Percentiles rank a stretch among this genome's conserved stretches.
phyloP scores from a whole-genome alignment of 176 grass and related monocot species.

The Rhynchospora tenuis region DNA sequence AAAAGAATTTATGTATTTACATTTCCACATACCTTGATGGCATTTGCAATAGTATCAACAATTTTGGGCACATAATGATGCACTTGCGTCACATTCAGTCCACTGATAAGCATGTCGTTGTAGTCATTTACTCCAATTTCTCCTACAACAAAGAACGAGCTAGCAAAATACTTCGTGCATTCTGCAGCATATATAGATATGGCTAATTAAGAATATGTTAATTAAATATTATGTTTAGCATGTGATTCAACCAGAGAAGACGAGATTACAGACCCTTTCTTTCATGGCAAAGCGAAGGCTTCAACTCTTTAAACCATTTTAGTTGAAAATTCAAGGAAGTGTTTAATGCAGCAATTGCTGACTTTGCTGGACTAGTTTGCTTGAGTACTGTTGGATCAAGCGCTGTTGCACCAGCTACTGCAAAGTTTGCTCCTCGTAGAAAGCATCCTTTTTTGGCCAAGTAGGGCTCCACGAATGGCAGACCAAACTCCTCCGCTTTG shows the following conservation, averaged over 20 bases:
- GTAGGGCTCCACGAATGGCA: slow-evolving; percentile 29
- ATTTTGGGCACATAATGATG: not conserved
- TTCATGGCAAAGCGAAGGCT: too few relatives aligned
- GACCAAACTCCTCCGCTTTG: slow-evolving; percentile 35
- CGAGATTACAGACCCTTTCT: too few relatives aligned
- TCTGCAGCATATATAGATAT: too few relatives aligned
- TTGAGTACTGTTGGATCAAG: slow-evolving; percentile 29
- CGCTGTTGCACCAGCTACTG: not conserved
- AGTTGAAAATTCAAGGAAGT: slow-evolving; percentile 35
- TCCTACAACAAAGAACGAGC: slow-evolving; percentile 39
- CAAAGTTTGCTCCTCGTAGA: slow-evolving; percentile 36
- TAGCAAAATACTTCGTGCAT: slow-evolving; percentile 19
- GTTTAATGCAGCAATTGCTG: slow-evolving; percentile 18
- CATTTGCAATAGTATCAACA: not conserved
- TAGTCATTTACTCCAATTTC: slow-evolving; percentile 43
- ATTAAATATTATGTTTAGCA: too few relatives aligned
- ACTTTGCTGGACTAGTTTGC: slow-evolving; percentile 11
- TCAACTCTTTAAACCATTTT: slow-evolving; percentile 30
- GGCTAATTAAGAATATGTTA: too few relatives aligned
- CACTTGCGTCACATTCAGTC: not conserved
- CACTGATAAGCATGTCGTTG: not conserved
- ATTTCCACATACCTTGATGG: not conserved
- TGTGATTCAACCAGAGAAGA: too few relatives aligned
- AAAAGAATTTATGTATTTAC: not conserved
- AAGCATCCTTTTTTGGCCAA: slow-evolving; percentile 14